Evolutionary conservation across 306 rosid species (phyloP).

Genomic region (Benincasa hispida): DNA sequence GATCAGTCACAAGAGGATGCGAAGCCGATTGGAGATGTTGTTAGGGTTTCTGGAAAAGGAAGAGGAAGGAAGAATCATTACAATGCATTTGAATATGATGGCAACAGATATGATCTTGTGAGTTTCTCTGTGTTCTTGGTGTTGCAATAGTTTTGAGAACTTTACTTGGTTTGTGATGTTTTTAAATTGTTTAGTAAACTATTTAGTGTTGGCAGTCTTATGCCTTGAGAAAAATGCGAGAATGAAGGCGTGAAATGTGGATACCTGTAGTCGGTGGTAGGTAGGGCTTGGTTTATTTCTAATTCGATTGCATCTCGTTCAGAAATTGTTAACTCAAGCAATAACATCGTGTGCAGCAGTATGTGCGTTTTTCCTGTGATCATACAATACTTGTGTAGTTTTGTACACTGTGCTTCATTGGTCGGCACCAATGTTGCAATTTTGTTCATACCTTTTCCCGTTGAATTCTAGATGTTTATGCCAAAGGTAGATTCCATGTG

Average conservation of each 20-base stretch:
- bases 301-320: neutral
- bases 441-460: neutral
- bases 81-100: constrained; percentile 63
- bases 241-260: neutral
- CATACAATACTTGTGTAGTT: neutral
- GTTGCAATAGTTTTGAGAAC: neutral
- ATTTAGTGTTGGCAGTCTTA: neutral
- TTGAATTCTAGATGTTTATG: neutral
- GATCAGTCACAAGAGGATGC: constrained; percentile 47
- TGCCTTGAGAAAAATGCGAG: neutral
- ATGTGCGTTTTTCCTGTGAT: neutral
- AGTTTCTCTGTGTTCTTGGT: constrained; percentile 3
- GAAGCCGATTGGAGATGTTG: constrained; percentile 57
- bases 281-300: neutral
- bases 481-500: neutral
- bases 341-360: neutral
- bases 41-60: constrained; percentile 72
- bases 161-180: neutral
- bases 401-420: neutral
- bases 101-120: constrained; percentile 59
- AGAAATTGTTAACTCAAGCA: neutral
- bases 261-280: neutral
- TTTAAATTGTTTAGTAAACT: neutral
- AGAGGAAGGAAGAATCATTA: constrained; percentile 52
- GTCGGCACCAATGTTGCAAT: neutral